Conservation (phyloP, 306 rosid species). For the Quercus suber region DNA sequence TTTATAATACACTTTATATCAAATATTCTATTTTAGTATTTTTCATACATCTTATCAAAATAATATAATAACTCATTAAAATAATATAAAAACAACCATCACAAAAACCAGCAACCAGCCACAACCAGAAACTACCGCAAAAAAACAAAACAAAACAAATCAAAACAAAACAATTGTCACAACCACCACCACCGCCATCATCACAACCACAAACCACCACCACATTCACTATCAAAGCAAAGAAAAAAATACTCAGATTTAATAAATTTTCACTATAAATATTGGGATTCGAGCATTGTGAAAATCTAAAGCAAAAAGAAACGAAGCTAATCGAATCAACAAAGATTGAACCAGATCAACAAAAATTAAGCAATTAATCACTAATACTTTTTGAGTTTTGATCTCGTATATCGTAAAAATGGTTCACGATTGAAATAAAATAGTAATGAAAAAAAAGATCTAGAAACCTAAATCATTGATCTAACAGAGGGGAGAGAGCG, state of each 20-base stretch:
- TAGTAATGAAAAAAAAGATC: constrained; percentile 46
- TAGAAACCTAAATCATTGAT: constrained; percentile 30
- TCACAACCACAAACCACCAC: too few species aligned
- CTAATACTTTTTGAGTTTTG: constrained; percentile 20
- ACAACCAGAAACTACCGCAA: too few species aligned
- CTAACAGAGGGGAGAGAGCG: background rate
- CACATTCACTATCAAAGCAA: too few species aligned
- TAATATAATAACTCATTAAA: too few species aligned
- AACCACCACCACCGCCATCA: too few species aligned
- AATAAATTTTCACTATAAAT: constrained; percentile 17
- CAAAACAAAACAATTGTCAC: too few species aligned
- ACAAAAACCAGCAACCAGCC: too few species aligned
- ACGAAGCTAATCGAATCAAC: constrained; percentile 26
- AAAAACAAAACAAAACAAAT: too few species aligned
- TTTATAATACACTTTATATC: too few species aligned
- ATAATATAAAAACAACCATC: too few species aligned
- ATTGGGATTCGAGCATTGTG: constrained; percentile 22
- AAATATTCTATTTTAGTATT: too few species aligned
- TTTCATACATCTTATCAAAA: too few species aligned
- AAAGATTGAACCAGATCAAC: constrained; percentile 24
- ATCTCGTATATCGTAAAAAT: background rate
- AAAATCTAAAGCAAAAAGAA: background rate
- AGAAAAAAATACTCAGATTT: constrained; percentile 6
- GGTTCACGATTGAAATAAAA: background rate
- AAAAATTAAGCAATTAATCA: constrained; percentile 23